phyloP scores from a whole-genome alignment of 2,329 filamentous ascomycete genomes.

The Hortaea werneckii region DNA sequence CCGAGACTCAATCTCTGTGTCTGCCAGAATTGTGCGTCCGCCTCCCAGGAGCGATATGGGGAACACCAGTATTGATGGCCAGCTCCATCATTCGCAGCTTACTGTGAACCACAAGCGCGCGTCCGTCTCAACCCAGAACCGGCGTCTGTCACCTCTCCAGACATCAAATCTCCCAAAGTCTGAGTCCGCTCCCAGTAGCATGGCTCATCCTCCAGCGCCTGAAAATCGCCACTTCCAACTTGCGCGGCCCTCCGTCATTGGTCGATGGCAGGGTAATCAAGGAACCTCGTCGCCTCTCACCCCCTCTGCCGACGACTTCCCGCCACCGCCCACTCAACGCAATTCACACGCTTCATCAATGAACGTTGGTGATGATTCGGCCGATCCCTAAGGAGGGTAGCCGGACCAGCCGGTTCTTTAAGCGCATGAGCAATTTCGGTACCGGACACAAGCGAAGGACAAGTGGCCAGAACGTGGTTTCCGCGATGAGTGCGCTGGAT shows the following conservation, averaged over 20 bases:
- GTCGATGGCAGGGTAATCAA: constrained; percentile 9
- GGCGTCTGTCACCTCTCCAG: no score
- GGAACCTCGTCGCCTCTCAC: constrained; percentile 5
- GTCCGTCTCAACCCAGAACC: not conserved
- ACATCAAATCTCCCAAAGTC: no score
- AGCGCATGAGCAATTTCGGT: constrained; percentile 43
- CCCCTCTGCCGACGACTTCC: constrained; percentile 13
- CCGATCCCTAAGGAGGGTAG: constrained; percentile 30
- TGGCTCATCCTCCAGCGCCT: not conserved
- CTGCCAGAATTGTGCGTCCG: constrained; percentile 70
- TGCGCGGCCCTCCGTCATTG: not conserved
- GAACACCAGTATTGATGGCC: constrained; percentile 27
- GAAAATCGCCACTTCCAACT: not conserved
- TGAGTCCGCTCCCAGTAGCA: no score
- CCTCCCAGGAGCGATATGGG: constrained; percentile 23
- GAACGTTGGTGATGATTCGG: constrained; percentile 35
- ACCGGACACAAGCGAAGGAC: constrained; percentile 35
- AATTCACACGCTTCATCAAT: constrained; percentile 17
- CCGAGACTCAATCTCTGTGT: constrained; percentile 78
- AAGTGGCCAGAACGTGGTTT: constrained; percentile 2
- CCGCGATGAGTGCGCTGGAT: not conserved
- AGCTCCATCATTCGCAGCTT: constrained; percentile 46
- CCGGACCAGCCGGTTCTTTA: constrained; percentile 53
- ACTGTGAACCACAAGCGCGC: constrained; percentile 48
- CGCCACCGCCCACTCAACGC: constrained; percentile 14